Conservation (phyloP, 352 stramenopile species). For the Globisporangium middletonii region DNA sequence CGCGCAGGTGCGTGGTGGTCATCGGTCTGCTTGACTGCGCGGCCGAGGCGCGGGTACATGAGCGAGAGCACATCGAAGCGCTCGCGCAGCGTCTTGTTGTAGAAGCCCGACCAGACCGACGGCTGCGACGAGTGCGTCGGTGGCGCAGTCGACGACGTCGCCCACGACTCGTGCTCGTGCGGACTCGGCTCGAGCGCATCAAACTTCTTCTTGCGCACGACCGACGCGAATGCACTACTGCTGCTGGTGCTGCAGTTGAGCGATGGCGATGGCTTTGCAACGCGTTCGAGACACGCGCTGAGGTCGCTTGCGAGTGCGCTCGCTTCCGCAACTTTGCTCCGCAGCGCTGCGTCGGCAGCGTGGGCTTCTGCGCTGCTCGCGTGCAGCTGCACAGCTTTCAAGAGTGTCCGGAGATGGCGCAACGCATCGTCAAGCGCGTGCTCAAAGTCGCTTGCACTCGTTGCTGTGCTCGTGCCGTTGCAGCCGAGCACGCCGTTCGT, state of each 20-base stretch:
- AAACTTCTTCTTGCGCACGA: slow-evolving; percentile 33
- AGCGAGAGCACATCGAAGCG: slow-evolving; percentile 78
- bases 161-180: slow-evolving; percentile 29
- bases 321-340: slow-evolving; percentile 10
- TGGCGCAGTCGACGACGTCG: not conserved
- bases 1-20: not conserved
- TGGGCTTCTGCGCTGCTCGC: not conserved
- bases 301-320: slow-evolving; percentile 17
- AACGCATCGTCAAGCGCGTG: slow-evolving; percentile 28
- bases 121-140: slow-evolving; percentile 37
- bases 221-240: not conserved
- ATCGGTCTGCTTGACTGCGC: slow-evolving; percentile 23
- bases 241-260: slow-evolving; percentile 3
- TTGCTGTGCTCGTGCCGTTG: not conserved
- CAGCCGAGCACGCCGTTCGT: not conserved
- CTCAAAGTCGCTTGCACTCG: slow-evolving; percentile 6
- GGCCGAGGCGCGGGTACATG: slow-evolving; percentile 72
- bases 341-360: not conserved
- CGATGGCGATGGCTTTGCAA: not conserved
- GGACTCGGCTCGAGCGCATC: slow-evolving; percentile 37
- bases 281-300: slow-evolving; percentile 13
- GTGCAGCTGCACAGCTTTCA: slow-evolving; percentile 20
- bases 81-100: slow-evolving; percentile 86
- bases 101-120: slow-evolving; percentile 84
- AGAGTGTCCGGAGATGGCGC: slow-evolving; percentile 2